phyloP scores from a whole-genome alignment of 805 yeast species.

The Suhomyces sp. region DNA sequence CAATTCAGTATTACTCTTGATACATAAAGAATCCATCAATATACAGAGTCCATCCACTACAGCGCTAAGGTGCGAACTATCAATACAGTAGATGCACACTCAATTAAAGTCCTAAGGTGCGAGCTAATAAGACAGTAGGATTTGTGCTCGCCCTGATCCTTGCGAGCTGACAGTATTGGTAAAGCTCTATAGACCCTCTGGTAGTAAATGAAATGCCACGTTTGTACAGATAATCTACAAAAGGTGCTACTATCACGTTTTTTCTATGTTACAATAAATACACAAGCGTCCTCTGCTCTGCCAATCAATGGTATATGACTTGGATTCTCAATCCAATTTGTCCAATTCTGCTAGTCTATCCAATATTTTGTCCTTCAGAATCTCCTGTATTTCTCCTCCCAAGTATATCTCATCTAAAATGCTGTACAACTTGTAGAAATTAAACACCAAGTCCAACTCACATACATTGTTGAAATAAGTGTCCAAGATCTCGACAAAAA shows the following conservation, averaged over 20 bases:
- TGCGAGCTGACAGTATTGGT: too few species aligned
- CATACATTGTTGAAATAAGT: slow-evolving; percentile 86
- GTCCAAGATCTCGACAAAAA: slow-evolving; percentile 86
- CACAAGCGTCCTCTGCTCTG: neutral
- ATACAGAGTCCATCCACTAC: too few species aligned
- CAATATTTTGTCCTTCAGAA: slow-evolving; percentile 66
- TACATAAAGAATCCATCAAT: too few species aligned
- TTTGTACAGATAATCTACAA: too few species aligned
- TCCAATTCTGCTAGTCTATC: slow-evolving; percentile 66
- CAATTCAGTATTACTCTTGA: neutral
- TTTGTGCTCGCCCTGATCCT: too few species aligned
- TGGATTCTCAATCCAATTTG: slow-evolving; percentile 50
- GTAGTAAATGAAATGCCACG: too few species aligned
- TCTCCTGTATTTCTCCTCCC: slow-evolving; percentile 90
- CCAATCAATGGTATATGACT: neutral
- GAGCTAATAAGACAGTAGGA: too few species aligned
- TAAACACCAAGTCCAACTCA: slow-evolving; percentile 89
- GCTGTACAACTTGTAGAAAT: slow-evolving; percentile 78
- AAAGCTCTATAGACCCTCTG: too few species aligned
- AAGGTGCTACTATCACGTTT: neutral
- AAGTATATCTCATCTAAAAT: slow-evolving; percentile 83
- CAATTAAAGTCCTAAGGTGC: too few species aligned
- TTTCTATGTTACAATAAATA: neutral
- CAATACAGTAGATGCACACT: too few species aligned
- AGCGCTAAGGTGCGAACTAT: too few species aligned